Conservation (phyloP, 805 yeast genomes). For the Debaryomyces hansenii region DNA sequence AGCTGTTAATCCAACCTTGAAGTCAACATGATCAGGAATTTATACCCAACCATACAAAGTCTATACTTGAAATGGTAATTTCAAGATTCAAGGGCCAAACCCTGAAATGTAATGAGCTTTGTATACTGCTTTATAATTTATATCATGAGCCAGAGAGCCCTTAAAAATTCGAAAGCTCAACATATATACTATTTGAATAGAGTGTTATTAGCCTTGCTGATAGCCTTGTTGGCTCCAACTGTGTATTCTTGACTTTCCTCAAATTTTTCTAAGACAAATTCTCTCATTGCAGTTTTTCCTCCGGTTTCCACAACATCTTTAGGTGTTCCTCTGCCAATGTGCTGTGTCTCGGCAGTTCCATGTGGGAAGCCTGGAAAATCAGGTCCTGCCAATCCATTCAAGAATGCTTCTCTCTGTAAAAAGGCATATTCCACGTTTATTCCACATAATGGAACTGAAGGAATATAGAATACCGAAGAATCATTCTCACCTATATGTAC, state of each 20-base stretch:
- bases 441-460: conserved; percentile 32
- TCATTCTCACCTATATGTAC: conserved; percentile 31
- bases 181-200: too few relatives aligned
- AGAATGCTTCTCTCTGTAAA: conserved; percentile 19
- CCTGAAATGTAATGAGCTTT: too few relatives aligned
- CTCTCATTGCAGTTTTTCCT: conserved; percentile 16
- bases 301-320: conserved; percentile 18
- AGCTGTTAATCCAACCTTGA: too few relatives aligned
- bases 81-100: too few relatives aligned
- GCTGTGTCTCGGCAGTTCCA: conserved; percentile 19
- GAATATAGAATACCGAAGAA: conserved; percentile 40
- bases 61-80: too few relatives aligned
- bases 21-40: too few relatives aligned
- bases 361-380: conserved; percentile 27
- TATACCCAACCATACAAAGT: too few relatives aligned
- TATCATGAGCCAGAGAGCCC: too few relatives aligned
- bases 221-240: conserved; percentile 8
- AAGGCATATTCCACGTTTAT: conserved; percentile 16
- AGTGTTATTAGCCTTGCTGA: conserved; percentile 7
- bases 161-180: too few relatives aligned
- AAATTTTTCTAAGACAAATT: conserved; percentile 16
- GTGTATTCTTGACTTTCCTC: conserved; percentile 8
- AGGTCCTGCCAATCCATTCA: conserved; percentile 20
- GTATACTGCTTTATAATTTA: too few relatives aligned
- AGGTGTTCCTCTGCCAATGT: conserved; percentile 16